Conservation (phyloP, 2,329 filamentous ascomycete genomes). For the Botrytis deweyae region DNA sequence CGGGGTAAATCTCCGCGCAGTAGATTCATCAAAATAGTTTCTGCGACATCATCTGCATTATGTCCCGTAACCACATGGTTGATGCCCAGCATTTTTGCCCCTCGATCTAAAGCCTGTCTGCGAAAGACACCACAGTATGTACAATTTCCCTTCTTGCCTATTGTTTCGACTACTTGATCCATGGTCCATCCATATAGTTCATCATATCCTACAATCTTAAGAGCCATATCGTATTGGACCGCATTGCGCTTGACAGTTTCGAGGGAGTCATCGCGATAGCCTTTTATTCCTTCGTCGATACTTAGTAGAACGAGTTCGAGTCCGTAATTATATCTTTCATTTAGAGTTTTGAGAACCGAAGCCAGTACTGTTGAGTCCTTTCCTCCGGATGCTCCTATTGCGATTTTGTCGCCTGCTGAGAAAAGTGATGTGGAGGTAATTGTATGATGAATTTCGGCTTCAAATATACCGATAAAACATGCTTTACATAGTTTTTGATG, state of each 20-base stretch:
- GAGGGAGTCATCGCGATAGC: constrained; percentile 91
- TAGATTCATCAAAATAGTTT: constrained; percentile 97
- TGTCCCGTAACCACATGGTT: constrained; percentile 95
- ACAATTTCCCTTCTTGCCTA: constrained; percentile 98
- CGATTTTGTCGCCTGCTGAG: constrained; percentile 76
- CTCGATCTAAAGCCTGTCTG: constrained; percentile 88
- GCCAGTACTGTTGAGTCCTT: constrained; percentile 97
- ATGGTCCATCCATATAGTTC: constrained; percentile 98
- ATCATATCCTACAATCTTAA: constrained; percentile 90
- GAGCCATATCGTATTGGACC: constrained; percentile 81
- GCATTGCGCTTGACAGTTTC: constrained; percentile 97
- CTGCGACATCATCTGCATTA: constrained; percentile 95
- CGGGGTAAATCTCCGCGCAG: constrained; percentile 86
- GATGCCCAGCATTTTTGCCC: constrained; percentile 82
- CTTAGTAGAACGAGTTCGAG: constrained; percentile 83
- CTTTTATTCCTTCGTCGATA: constrained; percentile 96
- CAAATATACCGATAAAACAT: constrained; percentile 86
- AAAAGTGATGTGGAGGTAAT: constrained; percentile 83
- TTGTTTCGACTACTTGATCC: constrained; percentile 95
- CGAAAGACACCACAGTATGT: constrained; percentile 98
- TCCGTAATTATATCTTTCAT: constrained; percentile 84
- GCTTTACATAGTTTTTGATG: constrained; percentile 86
- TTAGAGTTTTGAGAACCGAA: constrained; percentile 90
- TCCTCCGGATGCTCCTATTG: constrained; percentile 93
- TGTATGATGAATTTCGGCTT: constrained; percentile 91